A percentile compares a stretch with the other conserved stretches of the same genome.
phyloP scores from a whole-genome alignment of 2,329 filamentous ascomycete genomes.

The Penicillium sp. region DNA sequence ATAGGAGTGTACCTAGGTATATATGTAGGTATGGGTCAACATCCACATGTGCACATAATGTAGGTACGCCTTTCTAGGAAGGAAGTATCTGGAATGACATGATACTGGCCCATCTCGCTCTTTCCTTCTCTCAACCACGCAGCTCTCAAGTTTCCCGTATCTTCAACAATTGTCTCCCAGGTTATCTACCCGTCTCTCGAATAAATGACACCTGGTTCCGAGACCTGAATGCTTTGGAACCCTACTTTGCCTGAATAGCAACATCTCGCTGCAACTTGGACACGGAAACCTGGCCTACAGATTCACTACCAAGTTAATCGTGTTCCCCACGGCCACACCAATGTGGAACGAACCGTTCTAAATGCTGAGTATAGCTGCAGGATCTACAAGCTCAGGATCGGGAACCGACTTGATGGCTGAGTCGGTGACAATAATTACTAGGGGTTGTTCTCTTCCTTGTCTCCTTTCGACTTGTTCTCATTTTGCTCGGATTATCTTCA shows the following conservation, averaged over 20 bases:
- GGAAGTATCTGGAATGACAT: not conserved
- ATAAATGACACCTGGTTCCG: no score
- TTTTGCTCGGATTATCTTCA: not conserved
- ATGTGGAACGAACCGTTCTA: not conserved
- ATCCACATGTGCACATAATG: not conserved
- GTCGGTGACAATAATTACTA: not conserved
- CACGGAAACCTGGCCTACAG: no score
- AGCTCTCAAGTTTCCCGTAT: no score
- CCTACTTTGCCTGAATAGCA: not conserved
- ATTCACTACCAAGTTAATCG: not conserved
- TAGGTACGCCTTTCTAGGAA: not conserved
- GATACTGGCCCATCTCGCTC: not conserved
- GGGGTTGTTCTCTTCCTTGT: not conserved
- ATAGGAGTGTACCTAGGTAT: no score
- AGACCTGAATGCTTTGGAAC: not conserved
- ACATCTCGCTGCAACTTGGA: not conserved
- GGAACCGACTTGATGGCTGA: not conserved
- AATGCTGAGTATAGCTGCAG: not conserved
- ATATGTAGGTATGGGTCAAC: not conserved
- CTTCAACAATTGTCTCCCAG: no score
- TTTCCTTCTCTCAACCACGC: not conserved
- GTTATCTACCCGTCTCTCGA: no score
- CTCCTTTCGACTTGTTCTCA: not conserved
- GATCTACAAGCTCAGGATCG: not conserved
- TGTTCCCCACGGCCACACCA: not conserved